Evolutionary conservation across 805 yeast species (phyloP), one percentile per base, ranked within the genome.

Genomic region (Ascoidea rubescens): DNA sequence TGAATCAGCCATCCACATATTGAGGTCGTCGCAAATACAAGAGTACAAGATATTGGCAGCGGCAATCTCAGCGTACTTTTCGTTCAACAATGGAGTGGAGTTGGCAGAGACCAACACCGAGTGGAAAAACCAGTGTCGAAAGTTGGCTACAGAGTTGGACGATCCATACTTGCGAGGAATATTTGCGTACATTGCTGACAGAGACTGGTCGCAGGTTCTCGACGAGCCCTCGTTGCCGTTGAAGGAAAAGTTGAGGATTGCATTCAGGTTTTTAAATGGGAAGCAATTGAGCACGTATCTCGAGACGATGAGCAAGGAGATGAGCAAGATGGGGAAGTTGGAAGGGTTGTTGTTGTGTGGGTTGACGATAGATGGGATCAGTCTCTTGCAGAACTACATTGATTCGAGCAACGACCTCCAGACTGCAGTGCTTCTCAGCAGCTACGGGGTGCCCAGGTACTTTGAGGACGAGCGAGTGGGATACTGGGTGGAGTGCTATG

Each of bases 131-230:
- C 96, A 88, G 63, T 91, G 97, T 64, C 80, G 96, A 52, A 75
- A 75, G 53, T 77, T 91, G 74, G 86, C 97, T 0, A 77, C 85
- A n/a, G 96, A 88, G 58, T 71, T 91, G 53, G 91, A 84, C 10
- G 83, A 87, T 61, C 96, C 98, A 0, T 91, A 91, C 62, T 67
- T 91, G 54, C 70, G 97, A 47, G 96, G 95, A 0, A 86, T 91
- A 1, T 91, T 91, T 71, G 96, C 96, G 0, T 91, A 82, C 59
- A 84, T 91, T 51, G 89, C 96, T 0, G 96, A 91, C 62, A 85
- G 87, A 48, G 93, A 90, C 57, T 91, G 98, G 97, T 84, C 91
- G 82, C 97, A 88, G 61, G 96, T 91, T 1, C 71, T 91, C 51
- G 96, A 88, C 62, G 97, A 91, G 61, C 80, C 84, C 17, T 84